Percentiles rank a stretch among this genome's conserved stretches.
Conservation (phyloP, 108 stramenopile genomes). For the Conticribra weissflogii region DNA sequence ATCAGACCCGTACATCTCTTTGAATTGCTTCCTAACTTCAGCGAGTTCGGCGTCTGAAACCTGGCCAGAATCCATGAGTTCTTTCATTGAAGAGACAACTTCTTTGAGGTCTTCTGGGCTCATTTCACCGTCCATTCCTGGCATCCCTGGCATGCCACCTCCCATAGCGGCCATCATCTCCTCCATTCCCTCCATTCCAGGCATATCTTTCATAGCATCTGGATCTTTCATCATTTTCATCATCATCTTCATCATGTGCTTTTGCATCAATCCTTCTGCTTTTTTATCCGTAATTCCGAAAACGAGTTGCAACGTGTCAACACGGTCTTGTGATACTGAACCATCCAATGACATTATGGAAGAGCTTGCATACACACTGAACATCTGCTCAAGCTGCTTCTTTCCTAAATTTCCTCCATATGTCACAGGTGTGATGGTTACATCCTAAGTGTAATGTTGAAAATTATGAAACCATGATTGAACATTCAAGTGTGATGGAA, state of each 20-base stretch:
- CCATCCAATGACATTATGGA: constrained; percentile 61
- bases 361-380: constrained; percentile 69
- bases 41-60: constrained; percentile 67
- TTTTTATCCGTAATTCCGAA: constrained; percentile 81
- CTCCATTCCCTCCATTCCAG: constrained; percentile 81
- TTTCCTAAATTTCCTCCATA: constrained; percentile 79
- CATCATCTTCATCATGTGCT: constrained; percentile 86
- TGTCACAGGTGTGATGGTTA: constrained; percentile 80
- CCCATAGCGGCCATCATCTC: constrained; percentile 83
- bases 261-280: constrained; percentile 85
- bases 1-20: constrained; percentile 72
- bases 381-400: constrained; percentile 86
- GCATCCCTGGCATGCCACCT: constrained; percentile 57
- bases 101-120: constrained; percentile 77
- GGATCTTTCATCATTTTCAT: constrained; percentile 85
- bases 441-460: constrained; percentile 35
- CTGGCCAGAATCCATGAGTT: constrained; percentile 75
- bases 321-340: constrained; percentile 50
- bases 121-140: constrained; percentile 54
- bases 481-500: not conserved
- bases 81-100: constrained; percentile 64
- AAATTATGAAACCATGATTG: not conserved
- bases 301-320: constrained; percentile 74
- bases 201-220: constrained; percentile 45
- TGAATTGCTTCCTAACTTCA: constrained; percentile 75